These are phyloP conservation scores for Amylostereum chailletii DNA, from an alignment of 1,284 basidiomycete genomes.

Conservation along the genomic window DNA sequence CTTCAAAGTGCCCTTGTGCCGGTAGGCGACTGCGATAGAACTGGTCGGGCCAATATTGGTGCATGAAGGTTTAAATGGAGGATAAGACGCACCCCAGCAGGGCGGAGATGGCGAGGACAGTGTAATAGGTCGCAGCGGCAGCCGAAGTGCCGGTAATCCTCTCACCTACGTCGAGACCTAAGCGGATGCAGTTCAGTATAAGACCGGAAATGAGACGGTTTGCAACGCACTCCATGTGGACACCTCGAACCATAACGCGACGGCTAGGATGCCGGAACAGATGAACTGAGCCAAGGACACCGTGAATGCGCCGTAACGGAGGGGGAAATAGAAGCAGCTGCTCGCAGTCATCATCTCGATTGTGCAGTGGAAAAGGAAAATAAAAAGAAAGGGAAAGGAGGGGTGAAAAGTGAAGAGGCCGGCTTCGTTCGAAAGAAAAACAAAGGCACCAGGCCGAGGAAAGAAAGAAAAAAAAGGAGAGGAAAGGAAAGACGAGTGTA, in stretches of 20 bases:
- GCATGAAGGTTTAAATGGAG: not conserved
- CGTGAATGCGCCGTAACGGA: conserved; percentile 13
- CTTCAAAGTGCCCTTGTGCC: conserved; percentile 5
- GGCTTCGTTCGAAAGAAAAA: not conserved
- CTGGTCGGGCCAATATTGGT: not conserved
- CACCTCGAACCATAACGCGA: conserved; percentile 5
- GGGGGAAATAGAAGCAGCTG: conserved; percentile 11
- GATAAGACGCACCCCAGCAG: conserved; percentile 9
- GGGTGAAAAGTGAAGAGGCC: not conserved
- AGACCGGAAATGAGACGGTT: not conserved
- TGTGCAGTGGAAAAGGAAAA: no score
- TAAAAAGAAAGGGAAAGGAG: not conserved
- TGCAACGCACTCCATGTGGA: conserved; percentile 7
- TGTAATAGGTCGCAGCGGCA: conserved; percentile 2
- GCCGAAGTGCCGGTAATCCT: conserved; percentile 1
- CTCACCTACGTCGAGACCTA: not conserved
- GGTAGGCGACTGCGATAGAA: conserved; percentile 9
- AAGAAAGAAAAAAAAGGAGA: conserved; percentile 2
- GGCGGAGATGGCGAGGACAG: conserved; percentile 5
- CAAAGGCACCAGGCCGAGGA: not conserved
- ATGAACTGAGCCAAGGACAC: conserved; percentile 11
- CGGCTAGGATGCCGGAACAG: conserved; percentile 8
- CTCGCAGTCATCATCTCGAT: conserved; percentile 6
- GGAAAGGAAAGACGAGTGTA: conserved; percentile 1
- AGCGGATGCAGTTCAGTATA: not conserved